These are phyloP conservation scores for Pisolithus microcarpus DNA, from an alignment of 768 basidiomycete genomes.

Conservation along the genomic window DNA sequence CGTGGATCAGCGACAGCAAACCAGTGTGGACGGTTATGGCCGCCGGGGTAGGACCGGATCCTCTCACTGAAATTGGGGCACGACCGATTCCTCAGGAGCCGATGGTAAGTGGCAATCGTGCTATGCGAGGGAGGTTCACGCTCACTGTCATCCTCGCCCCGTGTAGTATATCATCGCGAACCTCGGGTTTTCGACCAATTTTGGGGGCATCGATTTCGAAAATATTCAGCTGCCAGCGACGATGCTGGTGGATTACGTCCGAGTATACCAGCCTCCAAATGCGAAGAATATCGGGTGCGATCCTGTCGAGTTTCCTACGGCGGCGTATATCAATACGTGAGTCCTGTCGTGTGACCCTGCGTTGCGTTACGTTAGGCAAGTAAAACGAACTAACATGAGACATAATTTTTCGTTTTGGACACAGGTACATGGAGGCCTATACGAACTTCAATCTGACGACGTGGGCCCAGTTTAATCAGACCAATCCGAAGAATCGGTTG, in stretches of 20 bases:
- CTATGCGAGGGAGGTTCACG: not conserved
- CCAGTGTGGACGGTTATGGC: slow-evolving; percentile 51
- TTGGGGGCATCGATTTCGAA: slow-evolving; percentile 57
- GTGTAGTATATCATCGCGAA: slow-evolving; percentile 62
- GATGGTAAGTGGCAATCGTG: slow-evolving; percentile 38
- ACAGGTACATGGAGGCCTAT: slow-evolving; percentile 39
- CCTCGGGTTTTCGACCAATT: slow-evolving; percentile 61
- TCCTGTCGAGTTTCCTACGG: slow-evolving; percentile 66
- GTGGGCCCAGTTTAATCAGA: slow-evolving; percentile 43
- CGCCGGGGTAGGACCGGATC: slow-evolving; percentile 44
- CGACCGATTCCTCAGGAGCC: slow-evolving; percentile 67
- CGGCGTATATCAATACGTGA: slow-evolving; percentile 65
- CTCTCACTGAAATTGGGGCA: slow-evolving; percentile 42
- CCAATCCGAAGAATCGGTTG: slow-evolving; percentile 53
- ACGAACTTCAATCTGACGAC: slow-evolving; percentile 38
- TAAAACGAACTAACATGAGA: no score
- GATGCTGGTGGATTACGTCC: slow-evolving; percentile 76
- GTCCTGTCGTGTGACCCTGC: slow-evolving; percentile 13
- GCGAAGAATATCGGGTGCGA: slow-evolving; percentile 57
- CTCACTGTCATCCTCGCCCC: not conserved
- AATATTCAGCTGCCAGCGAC: slow-evolving; percentile 46
- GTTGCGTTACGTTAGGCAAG: not conserved
- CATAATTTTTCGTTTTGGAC: no score
- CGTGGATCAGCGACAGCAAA: slow-evolving; percentile 57
- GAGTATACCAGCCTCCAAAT: slow-evolving; percentile 59